These are phyloP conservation scores for Bruguiera gymnorhiza DNA, from an alignment of 345 rosid species.

Conservation along the genomic window DNA sequence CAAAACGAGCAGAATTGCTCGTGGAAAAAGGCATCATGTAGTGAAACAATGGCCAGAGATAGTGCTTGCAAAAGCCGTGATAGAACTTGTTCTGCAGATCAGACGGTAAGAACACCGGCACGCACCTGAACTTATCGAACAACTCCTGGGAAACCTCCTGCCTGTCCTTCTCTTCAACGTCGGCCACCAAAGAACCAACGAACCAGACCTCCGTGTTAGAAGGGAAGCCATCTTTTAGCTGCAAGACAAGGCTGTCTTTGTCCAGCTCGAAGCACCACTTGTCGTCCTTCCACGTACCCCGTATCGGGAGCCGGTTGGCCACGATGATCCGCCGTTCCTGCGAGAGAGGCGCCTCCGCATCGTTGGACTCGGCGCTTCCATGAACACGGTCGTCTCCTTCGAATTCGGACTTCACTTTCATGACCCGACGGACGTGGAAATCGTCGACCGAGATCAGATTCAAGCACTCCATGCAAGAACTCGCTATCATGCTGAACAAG, in stretches of 20 bases:
- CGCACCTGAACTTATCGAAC: conserved; percentile 51
- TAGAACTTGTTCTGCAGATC: conserved; percentile 56
- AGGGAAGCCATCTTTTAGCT: conserved; percentile 62
- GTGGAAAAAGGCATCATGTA: conserved; percentile 59
- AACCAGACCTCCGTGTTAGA: conserved; percentile 49
- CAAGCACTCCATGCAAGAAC: conserved; percentile 48
- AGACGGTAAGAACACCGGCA: conserved; percentile 60
- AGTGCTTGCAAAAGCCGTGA: conserved; percentile 86
- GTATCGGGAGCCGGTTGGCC: conserved; percentile 66
- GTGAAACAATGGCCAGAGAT: conserved; percentile 84
- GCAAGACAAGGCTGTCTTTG: conserved; percentile 46
- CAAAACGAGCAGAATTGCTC: conserved; percentile 52
- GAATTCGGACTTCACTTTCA: conserved; percentile 42
- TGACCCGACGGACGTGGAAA: conserved; percentile 51
- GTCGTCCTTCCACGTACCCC: conserved; percentile 29
- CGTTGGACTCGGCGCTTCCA: conserved; percentile 17
- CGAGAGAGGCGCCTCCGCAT: not conserved
- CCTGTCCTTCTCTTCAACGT: conserved; percentile 49
- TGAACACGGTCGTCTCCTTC: conserved; percentile 16
- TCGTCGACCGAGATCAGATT: conserved; percentile 61
- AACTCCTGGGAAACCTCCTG: conserved; percentile 51
- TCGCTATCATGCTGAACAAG: conserved; percentile 31
- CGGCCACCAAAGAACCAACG: conserved; percentile 62
- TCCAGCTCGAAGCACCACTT: conserved; percentile 62
- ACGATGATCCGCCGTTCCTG: conserved; percentile 53